These are phyloP conservation scores for Brassica carinata DNA, from an alignment of 345 rosid species.

Conservation along the genomic window DNA sequence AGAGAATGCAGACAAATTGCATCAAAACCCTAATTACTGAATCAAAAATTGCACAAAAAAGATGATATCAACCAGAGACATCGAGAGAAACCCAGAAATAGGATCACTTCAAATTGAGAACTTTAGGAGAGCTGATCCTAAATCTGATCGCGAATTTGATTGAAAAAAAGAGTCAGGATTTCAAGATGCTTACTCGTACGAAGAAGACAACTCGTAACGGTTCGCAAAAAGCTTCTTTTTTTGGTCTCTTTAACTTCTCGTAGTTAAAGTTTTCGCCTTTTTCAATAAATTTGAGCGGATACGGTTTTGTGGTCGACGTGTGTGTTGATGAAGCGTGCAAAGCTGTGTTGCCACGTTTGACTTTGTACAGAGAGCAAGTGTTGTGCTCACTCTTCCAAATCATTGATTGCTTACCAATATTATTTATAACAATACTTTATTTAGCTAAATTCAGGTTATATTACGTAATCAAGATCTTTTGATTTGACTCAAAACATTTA, in stretches of 20 bases:
- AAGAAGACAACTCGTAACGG: constrained; percentile 24
- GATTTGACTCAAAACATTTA: not conserved
- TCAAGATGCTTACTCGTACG: constrained; percentile 8
- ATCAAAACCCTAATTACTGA: too few relatives aligned
- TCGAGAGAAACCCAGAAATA: constrained; percentile 18
- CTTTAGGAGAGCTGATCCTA: too few relatives aligned
- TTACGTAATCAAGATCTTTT: not conserved
- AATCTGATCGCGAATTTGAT: not conserved
- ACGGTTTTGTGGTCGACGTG: constrained; percentile 36
- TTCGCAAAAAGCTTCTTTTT: not conserved
- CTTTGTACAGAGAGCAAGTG: constrained; percentile 14
- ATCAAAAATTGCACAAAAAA: not conserved
- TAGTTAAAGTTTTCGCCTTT: not conserved
- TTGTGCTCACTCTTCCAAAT: constrained; percentile 26
- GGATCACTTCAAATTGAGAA: not conserved
- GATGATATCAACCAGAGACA: constrained; percentile 6
- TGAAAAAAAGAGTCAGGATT: not conserved
- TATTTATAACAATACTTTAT: not conserved
- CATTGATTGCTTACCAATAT: not conserved
- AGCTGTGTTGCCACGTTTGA: constrained; percentile 42
- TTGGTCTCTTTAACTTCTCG: not conserved
- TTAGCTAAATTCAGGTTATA: not conserved
- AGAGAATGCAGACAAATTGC: not conserved
- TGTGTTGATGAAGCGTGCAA: constrained; percentile 39
- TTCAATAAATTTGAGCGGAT: constrained; percentile 31